Percentiles rank a stretch among this genome's conserved stretches.
Evolutionary conservation across 352 stramenopile species (phyloP).

Genomic region (Globisporangium yorkense): DNA sequence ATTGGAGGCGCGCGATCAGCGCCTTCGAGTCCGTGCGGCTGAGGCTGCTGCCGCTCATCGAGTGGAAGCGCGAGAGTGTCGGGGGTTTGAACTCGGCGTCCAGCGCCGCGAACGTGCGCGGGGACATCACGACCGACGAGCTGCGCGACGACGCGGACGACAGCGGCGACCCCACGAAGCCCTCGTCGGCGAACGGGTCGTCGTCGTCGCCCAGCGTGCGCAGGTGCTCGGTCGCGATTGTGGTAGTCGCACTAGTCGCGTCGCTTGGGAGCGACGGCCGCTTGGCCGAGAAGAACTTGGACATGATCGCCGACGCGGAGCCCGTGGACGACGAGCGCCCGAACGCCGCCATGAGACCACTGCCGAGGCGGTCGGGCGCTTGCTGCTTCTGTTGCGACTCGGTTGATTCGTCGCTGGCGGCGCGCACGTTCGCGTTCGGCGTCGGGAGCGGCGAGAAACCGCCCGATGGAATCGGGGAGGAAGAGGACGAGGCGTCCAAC

Average conservation of each 20-base stretch:
- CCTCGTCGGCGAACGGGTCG: constrained; percentile 14
- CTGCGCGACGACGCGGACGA: constrained; percentile 14
- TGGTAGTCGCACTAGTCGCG: not conserved
- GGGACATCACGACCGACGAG: constrained; percentile 17
- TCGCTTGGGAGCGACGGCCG: constrained; percentile 8
- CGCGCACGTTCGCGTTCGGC: not conserved
- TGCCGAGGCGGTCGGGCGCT: not conserved
- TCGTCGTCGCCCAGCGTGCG: constrained; percentile 1
- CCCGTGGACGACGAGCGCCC: constrained; percentile 1
- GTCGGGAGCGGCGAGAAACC: not conserved
- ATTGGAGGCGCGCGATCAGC: constrained; percentile 12
- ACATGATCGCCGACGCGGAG: constrained; percentile 11
- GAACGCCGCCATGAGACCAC: constrained; percentile 6
- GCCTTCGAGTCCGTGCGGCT: constrained; percentile 16
- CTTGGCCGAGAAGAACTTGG: constrained; percentile 17
- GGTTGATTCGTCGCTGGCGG: not conserved
- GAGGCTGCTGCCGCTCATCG: constrained; percentile 2
- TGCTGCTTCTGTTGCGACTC: not conserved
- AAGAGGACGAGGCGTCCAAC: not conserved
- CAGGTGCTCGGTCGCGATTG: not conserved
- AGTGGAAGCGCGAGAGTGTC: constrained; percentile 16
- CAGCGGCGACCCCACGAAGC: constrained; percentile 7
- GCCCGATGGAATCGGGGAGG: not conserved
- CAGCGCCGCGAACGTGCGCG: constrained; percentile 15
- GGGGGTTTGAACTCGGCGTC: constrained; percentile 17